Base-by-base conservation (phyloP, 2,329 filamentous ascomycete species). In the Cyphellophora europaea region DNA sequence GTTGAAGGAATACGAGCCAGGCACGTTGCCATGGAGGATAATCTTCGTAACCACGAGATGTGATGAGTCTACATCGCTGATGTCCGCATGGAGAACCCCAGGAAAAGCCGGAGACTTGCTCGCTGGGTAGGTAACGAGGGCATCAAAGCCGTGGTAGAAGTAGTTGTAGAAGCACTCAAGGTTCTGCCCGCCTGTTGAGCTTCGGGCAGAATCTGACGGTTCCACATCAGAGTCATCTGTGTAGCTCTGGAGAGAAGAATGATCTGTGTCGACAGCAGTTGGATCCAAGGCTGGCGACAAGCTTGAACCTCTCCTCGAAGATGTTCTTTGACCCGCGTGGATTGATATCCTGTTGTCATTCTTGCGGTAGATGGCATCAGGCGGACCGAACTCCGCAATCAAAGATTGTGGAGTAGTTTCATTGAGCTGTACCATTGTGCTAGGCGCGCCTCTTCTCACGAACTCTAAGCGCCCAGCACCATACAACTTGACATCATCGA, bases 1-100 rank as follows among this genome's bases (percentile, higher is more conserved):
- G 59, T 98, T 96, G 63, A 98, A 98, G 8, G 89, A 84, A 55
- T 95, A 96, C 1, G 87, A 94, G 0, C 91, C 91, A 1, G 91
- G 91, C 2, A 96, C 78, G 51, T 98, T 98, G 28, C 83, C 86
- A 56, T 98, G 91, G 2, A 98, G 69, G 12, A 96, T 76, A n/a
- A 98, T 57, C 55, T 96, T 96, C 1, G 84, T 91, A 5, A 83
- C 88, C 1, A 91, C 85, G 8, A 93, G 69, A 27, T 80, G 77
- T 21, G 37, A 35, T 15, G 29, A 16, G 14, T 45, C 41, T n/a
- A 18, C 34, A 6, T 32, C 35, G n/a, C n/a, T n/a, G 6, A 32
- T 25, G n/a, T 33, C 19, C 3, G 31, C 17, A n/a, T n/a, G n/a
- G n/a, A n/a, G n/a, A n/a, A n/a, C n/a, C n/a, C n/a, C 14, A 10